A percentile compares a stretch with the other conserved stretches of the same genome.
Evolutionary conservation across 768 basidiomycete genomes (phyloP).

Genomic region (Zangia roseola): DNA sequence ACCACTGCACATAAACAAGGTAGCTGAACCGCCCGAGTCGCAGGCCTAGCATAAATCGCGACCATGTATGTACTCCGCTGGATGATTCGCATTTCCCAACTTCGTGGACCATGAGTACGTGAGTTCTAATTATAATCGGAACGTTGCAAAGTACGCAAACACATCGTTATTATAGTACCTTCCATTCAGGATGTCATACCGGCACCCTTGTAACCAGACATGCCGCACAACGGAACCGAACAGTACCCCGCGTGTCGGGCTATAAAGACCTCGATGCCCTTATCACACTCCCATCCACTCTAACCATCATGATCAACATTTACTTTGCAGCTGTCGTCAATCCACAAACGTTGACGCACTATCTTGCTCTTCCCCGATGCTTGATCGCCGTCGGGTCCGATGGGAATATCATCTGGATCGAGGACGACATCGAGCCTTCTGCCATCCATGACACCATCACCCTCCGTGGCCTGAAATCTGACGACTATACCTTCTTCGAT

Average conservation of each 20-base stretch:
- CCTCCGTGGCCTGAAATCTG: slow-evolving; percentile 45
- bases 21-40: too few species aligned
- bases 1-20: too few species aligned
- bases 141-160: too few species aligned
- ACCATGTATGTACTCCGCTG: too few species aligned
- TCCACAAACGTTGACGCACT: slow-evolving; percentile 43
- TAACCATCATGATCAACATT: slow-evolving; percentile 27
- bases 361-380: slow-evolving; percentile 48
- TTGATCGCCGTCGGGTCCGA: slow-evolving; percentile 50
- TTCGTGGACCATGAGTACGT: too few species aligned
- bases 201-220: neutral
- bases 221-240: neutral
- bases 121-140: too few species aligned
- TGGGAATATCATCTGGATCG: slow-evolving; percentile 71
- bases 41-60: too few species aligned
- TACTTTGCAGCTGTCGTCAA: slow-evolving; percentile 62
- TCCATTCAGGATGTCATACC: neutral
- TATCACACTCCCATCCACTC: too few species aligned
- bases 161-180: too few species aligned
- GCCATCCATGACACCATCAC: slow-evolving; percentile 50
- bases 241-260: neutral
- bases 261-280: neutral
- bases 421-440: slow-evolving; percentile 50
- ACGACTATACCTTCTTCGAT: slow-evolving; percentile 28
- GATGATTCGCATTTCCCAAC: too few species aligned